Percentiles rank a stretch among this genome's conserved stretches.
phyloP scores from a whole-genome alignment of 1,284 basidiomycete species.

The Quambalaria eucalypti region DNA sequence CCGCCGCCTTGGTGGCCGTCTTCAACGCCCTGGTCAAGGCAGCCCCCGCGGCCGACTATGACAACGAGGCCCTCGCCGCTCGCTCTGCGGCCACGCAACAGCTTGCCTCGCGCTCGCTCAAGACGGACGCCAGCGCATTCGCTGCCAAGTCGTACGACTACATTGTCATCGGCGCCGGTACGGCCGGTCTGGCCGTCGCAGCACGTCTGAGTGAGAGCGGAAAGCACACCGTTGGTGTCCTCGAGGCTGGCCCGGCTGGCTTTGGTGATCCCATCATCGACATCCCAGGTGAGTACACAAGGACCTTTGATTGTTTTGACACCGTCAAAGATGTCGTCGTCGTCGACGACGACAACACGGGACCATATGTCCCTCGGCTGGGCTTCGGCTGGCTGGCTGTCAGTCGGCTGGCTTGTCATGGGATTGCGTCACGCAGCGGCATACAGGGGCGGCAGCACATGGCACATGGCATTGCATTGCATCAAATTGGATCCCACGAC shows the following conservation, averaged over 20 bases:
- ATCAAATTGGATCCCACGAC: no score
- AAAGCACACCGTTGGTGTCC: slow-evolving; percentile 32
- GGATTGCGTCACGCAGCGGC: no score
- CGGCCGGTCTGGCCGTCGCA: slow-evolving; percentile 30
- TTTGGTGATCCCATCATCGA: slow-evolving; percentile 27
- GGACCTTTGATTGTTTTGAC: background rate
- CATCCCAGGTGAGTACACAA: slow-evolving; percentile 11
- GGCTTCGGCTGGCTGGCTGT: no score
- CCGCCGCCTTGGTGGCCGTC: background rate
- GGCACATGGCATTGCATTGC: no score
- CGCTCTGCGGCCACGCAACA: background rate
- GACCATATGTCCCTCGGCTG: no score
- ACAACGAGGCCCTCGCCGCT: background rate
- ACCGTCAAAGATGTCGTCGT: background rate
- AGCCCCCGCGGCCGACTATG: background rate
- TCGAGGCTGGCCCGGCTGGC: slow-evolving; percentile 31
- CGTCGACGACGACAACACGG: no score
- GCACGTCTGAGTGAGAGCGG: slow-evolving; percentile 32
- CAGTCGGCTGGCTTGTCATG: no score
- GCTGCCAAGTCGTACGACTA: slow-evolving; percentile 39
- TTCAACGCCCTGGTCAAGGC: background rate
- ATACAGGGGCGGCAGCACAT: no score
- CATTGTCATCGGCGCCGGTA: slow-evolving; percentile 33
- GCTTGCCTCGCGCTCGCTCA: background rate
- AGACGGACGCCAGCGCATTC: background rate